A percentile compares a stretch with the other conserved stretches of the same genome.
These are phyloP conservation scores for Hordeum pubiflorum DNA, from an alignment of 202 grass and related monocot species.

Conservation along the genomic window DNA sequence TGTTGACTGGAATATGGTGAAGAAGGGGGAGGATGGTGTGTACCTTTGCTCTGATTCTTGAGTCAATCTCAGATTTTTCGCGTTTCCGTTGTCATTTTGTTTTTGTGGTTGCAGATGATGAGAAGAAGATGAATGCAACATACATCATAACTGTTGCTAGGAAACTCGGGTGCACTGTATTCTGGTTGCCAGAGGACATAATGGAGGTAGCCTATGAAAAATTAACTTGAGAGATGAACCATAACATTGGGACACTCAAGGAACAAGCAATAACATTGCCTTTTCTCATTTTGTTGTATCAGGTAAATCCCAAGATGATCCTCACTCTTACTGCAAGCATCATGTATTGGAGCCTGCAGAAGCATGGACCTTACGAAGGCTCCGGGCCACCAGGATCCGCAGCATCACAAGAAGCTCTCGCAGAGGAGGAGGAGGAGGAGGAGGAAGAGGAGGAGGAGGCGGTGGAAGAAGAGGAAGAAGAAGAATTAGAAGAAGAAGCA, in stretches of 20 bases:
- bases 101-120: conserved; percentile 45
- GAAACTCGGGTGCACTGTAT: conserved; percentile 69
- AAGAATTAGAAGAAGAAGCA: conserved; percentile 4
- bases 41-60: neutral
- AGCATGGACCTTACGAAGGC: conserved; percentile 29
- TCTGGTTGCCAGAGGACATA: conserved; percentile 76
- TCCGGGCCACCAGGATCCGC: neutral
- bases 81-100: neutral
- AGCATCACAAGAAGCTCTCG: conserved; percentile 17
- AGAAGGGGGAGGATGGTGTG: conserved; percentile 60
- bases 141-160: conserved; percentile 76
- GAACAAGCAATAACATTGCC: neutral
- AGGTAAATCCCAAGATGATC: conserved; percentile 78
- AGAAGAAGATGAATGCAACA: conserved; percentile 64
- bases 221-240: neutral
- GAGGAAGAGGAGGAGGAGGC: conserved; percentile 19
- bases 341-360: conserved; percentile 77
- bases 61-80: neutral
- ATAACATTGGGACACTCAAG: neutral
- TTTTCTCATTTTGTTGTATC: neutral
- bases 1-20: conserved; percentile 60
- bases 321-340: conserved; percentile 57
- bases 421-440: conserved; percentile 33
- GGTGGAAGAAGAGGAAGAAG: conserved; percentile 23
- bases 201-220: conserved; percentile 50